Percentiles rank a stretch among this genome's conserved stretches.
Conservation (phyloP, 2,329 filamentous ascomycete genomes). For the Botrytis galanthina region DNA sequence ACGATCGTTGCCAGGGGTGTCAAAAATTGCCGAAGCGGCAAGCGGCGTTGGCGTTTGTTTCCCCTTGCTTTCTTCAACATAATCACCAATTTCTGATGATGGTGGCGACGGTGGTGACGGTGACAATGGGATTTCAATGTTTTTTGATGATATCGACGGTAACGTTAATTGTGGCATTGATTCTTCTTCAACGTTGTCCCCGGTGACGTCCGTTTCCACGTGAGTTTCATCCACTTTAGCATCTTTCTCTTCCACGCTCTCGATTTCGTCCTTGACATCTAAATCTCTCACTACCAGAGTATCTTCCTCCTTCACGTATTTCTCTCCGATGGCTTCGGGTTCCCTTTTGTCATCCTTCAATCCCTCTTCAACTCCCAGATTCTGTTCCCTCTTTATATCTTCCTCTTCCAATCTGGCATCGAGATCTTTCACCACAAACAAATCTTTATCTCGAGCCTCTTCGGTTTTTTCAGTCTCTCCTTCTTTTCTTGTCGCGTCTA, state of each 20-base stretch:
- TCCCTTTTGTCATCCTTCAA: not conserved
- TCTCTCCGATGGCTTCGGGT: not conserved
- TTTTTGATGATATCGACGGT: not conserved
- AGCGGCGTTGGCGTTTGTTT: not conserved
- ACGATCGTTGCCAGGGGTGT: conserved; percentile 21
- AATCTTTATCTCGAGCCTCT: not conserved
- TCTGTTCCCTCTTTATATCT: not conserved
- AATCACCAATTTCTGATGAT: conserved; percentile 11
- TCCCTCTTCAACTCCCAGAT: not conserved
- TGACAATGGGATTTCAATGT: not conserved
- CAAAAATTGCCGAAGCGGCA: not conserved
- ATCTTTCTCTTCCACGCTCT: not conserved
- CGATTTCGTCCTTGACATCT: conserved; percentile 1
- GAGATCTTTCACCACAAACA: conserved; percentile 4
- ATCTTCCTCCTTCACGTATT: not conserved
- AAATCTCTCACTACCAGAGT: not conserved
- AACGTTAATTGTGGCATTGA: not conserved
- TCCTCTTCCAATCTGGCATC: not conserved
- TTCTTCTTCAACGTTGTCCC: not conserved
- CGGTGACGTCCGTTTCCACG: not conserved
- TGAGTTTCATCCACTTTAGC: not conserved
- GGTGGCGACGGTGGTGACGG: conserved; percentile 17
- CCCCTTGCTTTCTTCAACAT: conserved; percentile 1
- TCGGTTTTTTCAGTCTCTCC: not conserved
- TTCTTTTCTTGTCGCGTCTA: not conserved